phyloP scores from a whole-genome alignment of 2,329 filamentous ascomycete genomes.

The Pseudogymnoascus destructans region DNA sequence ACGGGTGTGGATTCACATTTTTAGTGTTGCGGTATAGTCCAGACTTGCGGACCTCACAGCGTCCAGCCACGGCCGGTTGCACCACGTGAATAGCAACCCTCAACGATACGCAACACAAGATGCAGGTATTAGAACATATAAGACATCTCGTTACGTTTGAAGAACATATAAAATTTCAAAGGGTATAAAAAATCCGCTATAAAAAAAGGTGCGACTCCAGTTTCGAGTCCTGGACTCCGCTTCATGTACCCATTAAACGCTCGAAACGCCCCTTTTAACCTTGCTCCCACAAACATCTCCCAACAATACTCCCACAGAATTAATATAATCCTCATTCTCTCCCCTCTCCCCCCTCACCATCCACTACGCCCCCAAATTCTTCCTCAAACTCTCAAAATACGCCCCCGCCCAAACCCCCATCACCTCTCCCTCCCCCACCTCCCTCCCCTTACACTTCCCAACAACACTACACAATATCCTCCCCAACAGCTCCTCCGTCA shows the following conservation, averaged over 20 bases:
- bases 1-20: too few relatives aligned
- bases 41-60: too few relatives aligned
- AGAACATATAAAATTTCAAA: background rate
- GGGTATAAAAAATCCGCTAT: slow-evolving; percentile 8
- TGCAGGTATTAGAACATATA: background rate
- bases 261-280: background rate
- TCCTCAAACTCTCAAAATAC: slow-evolving; percentile 5
- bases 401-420: slow-evolving; percentile 42
- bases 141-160: background rate
- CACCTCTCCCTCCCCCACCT: slow-evolving; percentile 45
- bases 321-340: background rate
- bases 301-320: background rate
- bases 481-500: slow-evolving; percentile 48
- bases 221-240: background rate
- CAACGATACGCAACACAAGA: background rate
- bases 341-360: background rate
- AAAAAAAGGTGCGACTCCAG: background rate
- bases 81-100: background rate
- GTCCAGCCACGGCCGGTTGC: background rate
- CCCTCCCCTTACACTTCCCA: slow-evolving; percentile 41
- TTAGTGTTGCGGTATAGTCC: too few relatives aligned
- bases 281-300: background rate
- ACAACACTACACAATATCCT: slow-evolving; percentile 52
- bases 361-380: background rate
- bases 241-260: background rate